Conservation (phyloP, 805 yeast genomes). For the Saccharomycopsis sp. region DNA sequence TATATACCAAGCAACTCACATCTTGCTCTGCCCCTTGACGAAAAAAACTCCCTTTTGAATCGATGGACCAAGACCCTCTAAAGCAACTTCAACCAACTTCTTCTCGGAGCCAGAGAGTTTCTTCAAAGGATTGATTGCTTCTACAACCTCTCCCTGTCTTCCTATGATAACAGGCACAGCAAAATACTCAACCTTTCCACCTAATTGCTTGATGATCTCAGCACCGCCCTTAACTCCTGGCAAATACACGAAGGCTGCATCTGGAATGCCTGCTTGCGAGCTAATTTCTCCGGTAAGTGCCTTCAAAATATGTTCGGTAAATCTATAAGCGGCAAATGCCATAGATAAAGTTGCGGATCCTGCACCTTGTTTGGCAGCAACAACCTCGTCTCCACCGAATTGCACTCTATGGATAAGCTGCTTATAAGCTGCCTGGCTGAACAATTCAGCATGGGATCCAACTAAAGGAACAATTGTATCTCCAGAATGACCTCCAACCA, state of each 20-base stretch:
- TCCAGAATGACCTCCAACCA: constrained; percentile 85
- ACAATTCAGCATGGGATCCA: constrained; percentile 44
- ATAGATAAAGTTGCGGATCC: constrained; percentile 82
- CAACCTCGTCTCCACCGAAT: constrained; percentile 86
- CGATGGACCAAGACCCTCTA: constrained; percentile 47
- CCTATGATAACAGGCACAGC: constrained; percentile 55
- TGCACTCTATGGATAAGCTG: constrained; percentile 69
- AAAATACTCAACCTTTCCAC: constrained; percentile 40
- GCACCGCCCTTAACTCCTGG: constrained; percentile 47
- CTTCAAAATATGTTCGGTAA: constrained; percentile 59
- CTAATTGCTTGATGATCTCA: constrained; percentile 33
- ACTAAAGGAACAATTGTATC: constrained; percentile 73
- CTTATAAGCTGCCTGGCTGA: constrained; percentile 38
- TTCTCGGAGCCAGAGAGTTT: constrained; percentile 42
- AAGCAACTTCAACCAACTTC: constrained; percentile 46
- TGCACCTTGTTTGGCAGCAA: constrained; percentile 75
- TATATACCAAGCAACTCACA: no score
- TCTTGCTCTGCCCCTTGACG: constrained; percentile 23
- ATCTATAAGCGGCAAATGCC: constrained; percentile 80
- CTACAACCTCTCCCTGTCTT: constrained; percentile 46
- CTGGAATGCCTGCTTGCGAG: constrained; percentile 6
- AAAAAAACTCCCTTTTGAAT: constrained; percentile 54
- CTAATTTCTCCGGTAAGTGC: constrained; percentile 34
- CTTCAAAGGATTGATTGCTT: constrained; percentile 44
- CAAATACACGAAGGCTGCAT: constrained; percentile 46